Conservation (phyloP, 2,329 filamentous ascomycete genomes). For the Fusarium transvaalense region DNA sequence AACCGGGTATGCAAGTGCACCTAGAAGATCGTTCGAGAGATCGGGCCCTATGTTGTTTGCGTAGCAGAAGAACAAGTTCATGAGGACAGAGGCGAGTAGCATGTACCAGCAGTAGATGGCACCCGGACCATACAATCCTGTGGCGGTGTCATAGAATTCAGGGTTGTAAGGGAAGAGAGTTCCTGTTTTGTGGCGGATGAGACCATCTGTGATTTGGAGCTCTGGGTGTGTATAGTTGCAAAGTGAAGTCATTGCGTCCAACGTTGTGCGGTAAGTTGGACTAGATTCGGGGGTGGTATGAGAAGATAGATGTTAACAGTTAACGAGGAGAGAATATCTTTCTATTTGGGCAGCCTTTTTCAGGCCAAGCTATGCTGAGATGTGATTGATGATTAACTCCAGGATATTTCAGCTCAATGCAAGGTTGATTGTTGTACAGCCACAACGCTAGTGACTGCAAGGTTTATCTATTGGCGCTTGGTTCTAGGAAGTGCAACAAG, state of each 20-base stretch:
- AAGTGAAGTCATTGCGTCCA: slow-evolving; percentile 3
- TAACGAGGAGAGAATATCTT: too few relatives aligned
- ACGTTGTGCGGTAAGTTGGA: fast-evolving
- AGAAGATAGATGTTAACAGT: neutral
- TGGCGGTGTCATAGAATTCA: slow-evolving; percentile 14
- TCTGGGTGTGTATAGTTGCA: slow-evolving; percentile 29
- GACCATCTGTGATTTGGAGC: slow-evolving; percentile 4
- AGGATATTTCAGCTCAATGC: too few relatives aligned
- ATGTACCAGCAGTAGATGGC: slow-evolving; percentile 28
- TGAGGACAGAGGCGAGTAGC: slow-evolving; percentile 12
- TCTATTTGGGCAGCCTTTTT: too few relatives aligned
- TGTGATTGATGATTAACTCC: too few relatives aligned
- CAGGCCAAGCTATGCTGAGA: too few relatives aligned
- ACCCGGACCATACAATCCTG: slow-evolving; percentile 17
- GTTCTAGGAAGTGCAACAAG: too few relatives aligned
- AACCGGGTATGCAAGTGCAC: slow-evolving; percentile 14
- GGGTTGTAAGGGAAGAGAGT: slow-evolving; percentile 19
- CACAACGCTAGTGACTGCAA: too few relatives aligned
- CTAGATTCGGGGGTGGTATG: neutral
- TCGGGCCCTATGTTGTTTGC: neutral
- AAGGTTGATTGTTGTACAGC: too few relatives aligned
- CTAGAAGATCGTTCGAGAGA: slow-evolving; percentile 15
- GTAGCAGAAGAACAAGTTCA: neutral
- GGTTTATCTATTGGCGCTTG: too few relatives aligned
- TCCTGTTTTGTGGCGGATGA: neutral